phyloP scores from a whole-genome alignment of 1,139 yeast species.

The Sugiyamaella novakii region DNA sequence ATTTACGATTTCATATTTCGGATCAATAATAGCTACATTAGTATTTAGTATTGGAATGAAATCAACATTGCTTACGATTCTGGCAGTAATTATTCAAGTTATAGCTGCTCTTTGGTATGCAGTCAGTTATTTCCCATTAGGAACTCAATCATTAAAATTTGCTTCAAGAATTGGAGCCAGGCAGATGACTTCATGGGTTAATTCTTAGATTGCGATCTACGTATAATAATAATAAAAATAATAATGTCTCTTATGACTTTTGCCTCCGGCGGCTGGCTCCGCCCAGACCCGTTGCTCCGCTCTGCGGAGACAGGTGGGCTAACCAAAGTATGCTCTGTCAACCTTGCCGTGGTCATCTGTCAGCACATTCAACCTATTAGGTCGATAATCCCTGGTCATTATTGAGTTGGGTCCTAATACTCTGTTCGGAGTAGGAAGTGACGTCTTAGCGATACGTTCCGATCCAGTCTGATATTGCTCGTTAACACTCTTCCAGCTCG shows the following conservation, averaged over 20 bases:
- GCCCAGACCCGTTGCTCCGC: background rate
- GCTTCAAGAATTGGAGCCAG: constrained; percentile 78
- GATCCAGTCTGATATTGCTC: constrained; percentile 9
- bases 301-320: too few relatives aligned
- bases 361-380: constrained; percentile 35
- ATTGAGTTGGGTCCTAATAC: constrained; percentile 32
- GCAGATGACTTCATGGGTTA: constrained; percentile 54
- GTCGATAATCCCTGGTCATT: constrained; percentile 32
- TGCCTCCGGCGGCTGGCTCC: too few relatives aligned
- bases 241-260: too few relatives aligned
- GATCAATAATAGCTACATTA: constrained; percentile 68
- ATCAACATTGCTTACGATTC: constrained; percentile 73
- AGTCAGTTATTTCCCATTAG: constrained; percentile 92
- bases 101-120: constrained; percentile 87
- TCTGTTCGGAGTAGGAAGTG: constrained; percentile 33
- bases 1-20: constrained; percentile 78
- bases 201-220: constrained; percentile 30
- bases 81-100: constrained; percentile 75
- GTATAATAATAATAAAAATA: constrained; percentile 2
- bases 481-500: too few relatives aligned
- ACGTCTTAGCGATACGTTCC: constrained; percentile 19
- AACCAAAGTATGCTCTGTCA: constrained; percentile 30
- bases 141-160: constrained; percentile 84
- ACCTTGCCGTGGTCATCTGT: constrained; percentile 33
- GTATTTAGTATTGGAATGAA: constrained; percentile 55